Conservation (phyloP, 1,284 basidiomycete species). For the Cryptococcus wingfieldii region DNA sequence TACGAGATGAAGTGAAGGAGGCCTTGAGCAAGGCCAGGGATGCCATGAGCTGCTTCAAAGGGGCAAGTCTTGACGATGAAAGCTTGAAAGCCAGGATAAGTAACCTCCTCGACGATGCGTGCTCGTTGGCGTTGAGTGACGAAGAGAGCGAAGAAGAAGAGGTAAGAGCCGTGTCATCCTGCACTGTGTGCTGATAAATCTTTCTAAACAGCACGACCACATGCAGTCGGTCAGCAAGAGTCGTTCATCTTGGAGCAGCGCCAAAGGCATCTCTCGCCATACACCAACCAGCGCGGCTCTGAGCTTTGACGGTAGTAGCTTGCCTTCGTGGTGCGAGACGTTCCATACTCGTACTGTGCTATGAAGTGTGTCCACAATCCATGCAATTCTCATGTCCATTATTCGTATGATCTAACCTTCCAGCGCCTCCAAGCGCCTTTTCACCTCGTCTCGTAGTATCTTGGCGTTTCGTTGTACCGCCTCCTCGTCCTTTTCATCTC, state of each 20-base stretch:
- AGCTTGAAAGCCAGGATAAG: neutral
- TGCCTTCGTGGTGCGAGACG: constrained; percentile 7
- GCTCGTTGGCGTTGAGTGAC: neutral
- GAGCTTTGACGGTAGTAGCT: neutral
- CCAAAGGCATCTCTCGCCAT: neutral
- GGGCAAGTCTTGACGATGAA: neutral
- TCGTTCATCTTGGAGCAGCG: neutral
- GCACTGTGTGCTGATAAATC: neutral
- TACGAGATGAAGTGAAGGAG: neutral
- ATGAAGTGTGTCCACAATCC: no score
- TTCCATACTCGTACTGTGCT: constrained; percentile 9
- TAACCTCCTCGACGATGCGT: neutral
- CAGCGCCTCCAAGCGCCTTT: constrained; percentile 15
- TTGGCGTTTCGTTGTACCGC: constrained; percentile 29
- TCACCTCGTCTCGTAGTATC: constrained; percentile 23
- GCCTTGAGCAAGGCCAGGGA: neutral
- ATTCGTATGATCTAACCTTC: neutral
- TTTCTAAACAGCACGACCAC: neutral
- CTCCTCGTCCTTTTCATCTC: constrained; percentile 50
- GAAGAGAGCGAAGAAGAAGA: neutral
- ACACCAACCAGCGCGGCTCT: neutral
- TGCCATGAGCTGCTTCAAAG: neutral
- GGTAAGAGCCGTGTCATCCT: neutral
- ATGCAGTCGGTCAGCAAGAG: neutral
- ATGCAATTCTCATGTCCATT: neutral